A percentile compares a stretch with the other conserved stretches of the same genome.
These are phyloP conservation scores for Penicillium roqueforti DNA, from an alignment of 495 filamentous ascomycete genomes.

Conservation along the genomic window DNA sequence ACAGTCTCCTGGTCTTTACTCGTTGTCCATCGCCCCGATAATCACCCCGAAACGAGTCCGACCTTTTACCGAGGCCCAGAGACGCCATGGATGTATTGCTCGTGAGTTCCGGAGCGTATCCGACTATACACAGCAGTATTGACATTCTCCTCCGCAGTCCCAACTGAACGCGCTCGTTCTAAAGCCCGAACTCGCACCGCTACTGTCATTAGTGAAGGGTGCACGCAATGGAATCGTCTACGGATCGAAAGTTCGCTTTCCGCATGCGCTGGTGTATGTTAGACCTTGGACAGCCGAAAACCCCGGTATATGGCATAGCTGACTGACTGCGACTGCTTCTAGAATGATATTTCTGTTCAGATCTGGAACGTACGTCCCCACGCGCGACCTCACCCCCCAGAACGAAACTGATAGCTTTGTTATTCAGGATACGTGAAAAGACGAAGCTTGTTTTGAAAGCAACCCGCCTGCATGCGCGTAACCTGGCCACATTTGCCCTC, in stretches of 20 bases:
- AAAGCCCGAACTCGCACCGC: slow-evolving; percentile 75
- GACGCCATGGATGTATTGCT: slow-evolving; percentile 40
- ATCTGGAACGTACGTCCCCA: slow-evolving; percentile 64
- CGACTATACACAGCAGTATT: slow-evolving; percentile 12
- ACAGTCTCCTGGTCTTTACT: slow-evolving; percentile 1
- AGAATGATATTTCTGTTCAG: slow-evolving; percentile 96
- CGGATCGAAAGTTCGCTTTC: slow-evolving; percentile 96
- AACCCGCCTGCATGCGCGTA: slow-evolving; percentile 84
- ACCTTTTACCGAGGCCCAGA: slow-evolving; percentile 35
- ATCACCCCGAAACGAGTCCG: slow-evolving; percentile 15
- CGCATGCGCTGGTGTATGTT: slow-evolving; percentile 86
- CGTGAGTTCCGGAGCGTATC: slow-evolving; percentile 19
- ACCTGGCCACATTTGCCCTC: slow-evolving; percentile 83
- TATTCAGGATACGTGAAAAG: slow-evolving; percentile 69
- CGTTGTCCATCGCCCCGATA: slow-evolving; percentile 15
- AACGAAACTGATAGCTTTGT: slow-evolving; percentile 5
- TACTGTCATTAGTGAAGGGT: slow-evolving; percentile 80
- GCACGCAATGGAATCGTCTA: slow-evolving; percentile 96
- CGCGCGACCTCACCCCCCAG: slow-evolving; percentile 8
- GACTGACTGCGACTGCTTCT: slow-evolving; percentile 8
- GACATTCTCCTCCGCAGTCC: slow-evolving; percentile 18
- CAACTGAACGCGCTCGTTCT: slow-evolving; percentile 66
- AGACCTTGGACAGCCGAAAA: neutral
- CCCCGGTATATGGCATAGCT: neutral
- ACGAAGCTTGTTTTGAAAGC: slow-evolving; percentile 71